Conservation (phyloP, 441 rosid genomes). For the Erysimum pusillum region DNA sequence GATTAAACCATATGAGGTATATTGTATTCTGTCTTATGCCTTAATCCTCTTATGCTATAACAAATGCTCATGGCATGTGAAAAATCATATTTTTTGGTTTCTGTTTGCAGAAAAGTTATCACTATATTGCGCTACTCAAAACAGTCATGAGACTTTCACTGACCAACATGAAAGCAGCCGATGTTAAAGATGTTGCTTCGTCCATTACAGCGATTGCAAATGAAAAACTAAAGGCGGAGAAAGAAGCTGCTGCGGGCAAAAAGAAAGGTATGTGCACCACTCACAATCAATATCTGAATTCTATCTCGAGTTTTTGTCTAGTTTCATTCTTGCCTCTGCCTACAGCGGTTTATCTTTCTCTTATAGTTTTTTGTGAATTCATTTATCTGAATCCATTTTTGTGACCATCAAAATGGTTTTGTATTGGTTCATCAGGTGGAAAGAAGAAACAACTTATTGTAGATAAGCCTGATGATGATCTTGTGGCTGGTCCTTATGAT, state of each 20-base stretch:
- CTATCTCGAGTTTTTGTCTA: background rate
- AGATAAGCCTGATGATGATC: constrained; percentile 78
- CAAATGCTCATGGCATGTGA: background rate
- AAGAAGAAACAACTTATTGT: constrained; percentile 86
- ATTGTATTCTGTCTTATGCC: background rate
- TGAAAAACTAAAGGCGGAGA: constrained; percentile 92
- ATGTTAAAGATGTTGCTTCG: constrained; percentile 89
- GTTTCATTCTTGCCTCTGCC: background rate
- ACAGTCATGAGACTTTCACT: constrained; percentile 80
- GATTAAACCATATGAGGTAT: constrained; percentile 80
- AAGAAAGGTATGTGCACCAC: constrained; percentile 68
- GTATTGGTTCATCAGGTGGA: constrained; percentile 54
- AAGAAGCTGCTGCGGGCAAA: constrained; percentile 75
- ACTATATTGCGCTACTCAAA: constrained; percentile 80
- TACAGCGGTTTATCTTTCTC: background rate
- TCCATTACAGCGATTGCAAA: constrained; percentile 85
- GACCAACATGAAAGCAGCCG: constrained; percentile 81
- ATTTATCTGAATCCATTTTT: background rate
- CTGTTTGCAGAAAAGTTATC: constrained; percentile 83
- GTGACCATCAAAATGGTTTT: background rate
- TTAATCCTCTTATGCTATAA: background rate
- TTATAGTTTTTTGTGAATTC: background rate
- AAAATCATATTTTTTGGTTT: constrained; percentile 15
- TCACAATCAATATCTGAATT: background rate
- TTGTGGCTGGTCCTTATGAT: constrained; percentile 60